Conservation (phyloP, 1,139 yeast species). For the Scheffersomyces segobiensis region DNA sequence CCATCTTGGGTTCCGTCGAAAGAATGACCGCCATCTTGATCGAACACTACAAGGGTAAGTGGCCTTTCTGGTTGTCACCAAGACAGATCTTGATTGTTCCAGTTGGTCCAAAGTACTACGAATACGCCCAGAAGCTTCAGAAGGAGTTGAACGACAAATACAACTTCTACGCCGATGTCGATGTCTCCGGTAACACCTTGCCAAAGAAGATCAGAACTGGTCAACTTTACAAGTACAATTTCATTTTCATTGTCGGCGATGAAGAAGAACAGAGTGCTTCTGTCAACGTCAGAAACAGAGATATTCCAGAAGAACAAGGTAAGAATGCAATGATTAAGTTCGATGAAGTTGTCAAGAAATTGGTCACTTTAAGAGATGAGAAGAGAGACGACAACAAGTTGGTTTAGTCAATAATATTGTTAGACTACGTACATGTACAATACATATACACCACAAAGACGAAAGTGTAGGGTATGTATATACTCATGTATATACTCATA, state of each 20-base stretch:
- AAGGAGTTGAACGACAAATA: slow-evolving; percentile 59
- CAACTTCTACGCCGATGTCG: slow-evolving; percentile 89
- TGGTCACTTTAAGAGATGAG: slow-evolving; percentile 61
- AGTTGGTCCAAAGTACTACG: slow-evolving; percentile 89
- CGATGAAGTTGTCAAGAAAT: slow-evolving; percentile 67
- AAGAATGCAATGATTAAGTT: slow-evolving; percentile 81
- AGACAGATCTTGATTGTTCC: slow-evolving; percentile 95
- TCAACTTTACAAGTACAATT: slow-evolving; percentile 88
- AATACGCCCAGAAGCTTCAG: slow-evolving; percentile 80
- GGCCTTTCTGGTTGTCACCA: slow-evolving; percentile 99
- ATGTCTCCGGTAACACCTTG: slow-evolving; percentile 88
- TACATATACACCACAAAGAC: neutral
- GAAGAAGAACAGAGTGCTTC: slow-evolving; percentile 76
- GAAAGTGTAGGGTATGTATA: neutral
- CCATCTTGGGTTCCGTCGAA: slow-evolving; percentile 95
- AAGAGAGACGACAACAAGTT: slow-evolving; percentile 70
- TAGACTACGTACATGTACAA: neutral
- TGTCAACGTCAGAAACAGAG: slow-evolving; percentile 93
- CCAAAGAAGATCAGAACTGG: slow-evolving; percentile 97
- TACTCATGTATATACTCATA: no score
- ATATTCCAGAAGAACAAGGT: slow-evolving; percentile 77
- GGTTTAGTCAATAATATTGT: slow-evolving; percentile 16
- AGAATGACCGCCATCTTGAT: slow-evolving; percentile 97
- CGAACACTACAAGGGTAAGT: slow-evolving; percentile 95
- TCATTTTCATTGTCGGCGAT: slow-evolving; percentile 94